Percentiles rank a stretch among this genome's conserved stretches.
Conservation (phyloP, 495 filamentous ascomycete species). For the Gamarada debralockiae region DNA sequence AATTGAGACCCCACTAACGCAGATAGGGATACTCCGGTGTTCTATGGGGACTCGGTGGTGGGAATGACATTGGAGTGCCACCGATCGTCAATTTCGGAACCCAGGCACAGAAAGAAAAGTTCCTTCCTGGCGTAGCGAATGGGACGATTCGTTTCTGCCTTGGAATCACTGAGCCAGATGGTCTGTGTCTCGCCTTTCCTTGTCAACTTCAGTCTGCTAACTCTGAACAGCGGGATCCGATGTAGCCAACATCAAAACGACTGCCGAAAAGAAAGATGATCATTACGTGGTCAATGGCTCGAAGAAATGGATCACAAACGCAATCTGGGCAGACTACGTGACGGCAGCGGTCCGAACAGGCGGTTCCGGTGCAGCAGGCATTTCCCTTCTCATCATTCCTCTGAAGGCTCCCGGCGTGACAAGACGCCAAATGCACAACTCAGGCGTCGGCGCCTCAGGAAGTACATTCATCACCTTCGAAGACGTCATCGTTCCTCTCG, state of each 20-base stretch:
- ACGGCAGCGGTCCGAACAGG: conserved; percentile 54
- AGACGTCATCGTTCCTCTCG: conserved; percentile 41
- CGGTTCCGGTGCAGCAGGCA: conserved; percentile 40
- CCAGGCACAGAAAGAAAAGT: conserved; percentile 40
- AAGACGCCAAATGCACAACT: conserved; percentile 30
- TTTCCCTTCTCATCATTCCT: conserved; percentile 50
- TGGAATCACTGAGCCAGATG: conserved; percentile 53
- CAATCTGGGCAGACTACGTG: conserved; percentile 49
- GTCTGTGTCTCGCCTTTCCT: background rate
- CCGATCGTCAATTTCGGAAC: conserved; percentile 50
- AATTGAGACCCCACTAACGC: background rate
- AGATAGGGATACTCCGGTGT: conserved; percentile 38
- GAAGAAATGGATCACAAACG: conserved; percentile 59
- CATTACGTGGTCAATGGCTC: conserved; percentile 50
- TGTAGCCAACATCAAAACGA: conserved; percentile 50
- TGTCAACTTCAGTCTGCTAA: background rate
- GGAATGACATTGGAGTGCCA: conserved; percentile 50
- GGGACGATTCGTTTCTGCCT: conserved; percentile 48
- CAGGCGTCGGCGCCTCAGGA: conserved; percentile 28
- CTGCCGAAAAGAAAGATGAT: conserved; percentile 40
- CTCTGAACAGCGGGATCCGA: conserved; percentile 39
- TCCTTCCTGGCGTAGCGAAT: conserved; percentile 45
- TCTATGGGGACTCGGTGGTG: conserved; percentile 47
- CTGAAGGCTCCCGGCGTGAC: conserved; percentile 40
- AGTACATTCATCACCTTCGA: conserved; percentile 46